Evolutionary conservation across 2,329 filamentous ascomycete genomes (phyloP).

Genomic region (Geoglossum cookeanum): DNA sequence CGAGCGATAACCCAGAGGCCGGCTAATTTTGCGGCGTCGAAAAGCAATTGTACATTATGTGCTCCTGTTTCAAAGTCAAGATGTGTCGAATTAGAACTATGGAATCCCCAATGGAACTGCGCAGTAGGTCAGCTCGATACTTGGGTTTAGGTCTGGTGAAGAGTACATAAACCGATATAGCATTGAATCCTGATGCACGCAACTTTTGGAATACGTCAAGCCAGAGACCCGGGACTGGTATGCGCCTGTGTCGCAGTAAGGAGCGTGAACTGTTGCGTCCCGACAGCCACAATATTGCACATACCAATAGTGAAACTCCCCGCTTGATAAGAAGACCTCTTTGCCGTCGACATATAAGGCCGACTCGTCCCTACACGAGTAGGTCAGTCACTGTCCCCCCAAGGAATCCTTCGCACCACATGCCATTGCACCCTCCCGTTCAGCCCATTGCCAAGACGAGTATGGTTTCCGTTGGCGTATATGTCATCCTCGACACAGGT

Average conservation of each 20-base stretch:
- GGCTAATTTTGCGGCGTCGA: constrained; percentile 33
- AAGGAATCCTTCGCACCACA: background rate
- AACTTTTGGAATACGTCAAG: background rate
- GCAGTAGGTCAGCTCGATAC: background rate
- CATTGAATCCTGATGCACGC: background rate
- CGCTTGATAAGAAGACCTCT: background rate
- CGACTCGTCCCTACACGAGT: background rate
- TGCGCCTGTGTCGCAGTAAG: background rate
- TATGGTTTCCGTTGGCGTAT: background rate
- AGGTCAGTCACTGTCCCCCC: background rate
- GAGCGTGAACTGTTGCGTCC: background rate
- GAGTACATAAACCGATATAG: background rate
- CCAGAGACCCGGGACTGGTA: background rate
- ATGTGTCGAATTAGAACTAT: constrained; percentile 6
- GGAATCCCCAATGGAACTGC: background rate
- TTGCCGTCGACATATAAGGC: background rate
- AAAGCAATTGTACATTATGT: constrained; percentile 32
- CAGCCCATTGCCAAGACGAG: background rate
- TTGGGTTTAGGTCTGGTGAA: background rate
- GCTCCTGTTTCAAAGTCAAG: constrained; percentile 33
- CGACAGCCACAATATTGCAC: background rate
- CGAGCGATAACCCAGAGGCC: constrained; percentile 36
- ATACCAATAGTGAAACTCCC: background rate
- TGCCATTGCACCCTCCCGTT: background rate
- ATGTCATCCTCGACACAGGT: background rate